Evolutionary conservation across 2,329 filamentous ascomycete genomes (phyloP).

Genomic region (Aureobasidium sp.): DNA sequence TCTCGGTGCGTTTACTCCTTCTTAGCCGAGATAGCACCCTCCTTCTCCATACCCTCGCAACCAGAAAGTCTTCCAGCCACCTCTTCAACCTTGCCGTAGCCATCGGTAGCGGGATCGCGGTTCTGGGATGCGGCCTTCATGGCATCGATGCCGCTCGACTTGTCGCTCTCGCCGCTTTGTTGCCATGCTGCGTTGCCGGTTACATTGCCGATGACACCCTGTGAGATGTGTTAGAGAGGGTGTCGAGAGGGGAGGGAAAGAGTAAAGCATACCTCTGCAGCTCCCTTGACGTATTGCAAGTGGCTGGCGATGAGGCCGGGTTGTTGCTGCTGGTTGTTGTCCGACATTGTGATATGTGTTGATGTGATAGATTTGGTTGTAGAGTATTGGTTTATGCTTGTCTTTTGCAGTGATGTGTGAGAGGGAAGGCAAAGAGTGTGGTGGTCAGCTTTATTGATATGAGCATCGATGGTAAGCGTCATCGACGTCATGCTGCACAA

Average conservation of each 20-base stretch:
- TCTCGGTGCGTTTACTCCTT: background rate
- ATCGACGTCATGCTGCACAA: background rate
- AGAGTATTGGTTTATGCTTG: background rate
- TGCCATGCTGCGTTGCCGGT: conserved; percentile 58
- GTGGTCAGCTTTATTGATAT: background rate
- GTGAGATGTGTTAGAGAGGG: background rate
- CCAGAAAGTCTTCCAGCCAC: conserved; percentile 54
- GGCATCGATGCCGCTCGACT: conserved; percentile 49
- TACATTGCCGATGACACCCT: conserved; percentile 52
- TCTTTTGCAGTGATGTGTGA: background rate
- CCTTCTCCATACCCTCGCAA: conserved; percentile 61
- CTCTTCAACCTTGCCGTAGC: conserved; percentile 57
- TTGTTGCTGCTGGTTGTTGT: conserved; percentile 30
- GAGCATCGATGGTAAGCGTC: background rate
- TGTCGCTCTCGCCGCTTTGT: conserved; percentile 54
- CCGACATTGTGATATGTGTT: conserved; percentile 16
- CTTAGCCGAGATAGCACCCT: conserved; percentile 36
- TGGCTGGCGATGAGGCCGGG: conserved; percentile 56
- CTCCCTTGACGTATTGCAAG: conserved; percentile 60
- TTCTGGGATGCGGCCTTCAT: conserved; percentile 54
- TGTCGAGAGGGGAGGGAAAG: background rate
- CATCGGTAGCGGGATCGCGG: conserved; percentile 44
- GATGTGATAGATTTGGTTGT: too few species aligned
- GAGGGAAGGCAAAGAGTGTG: background rate
- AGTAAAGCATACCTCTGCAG: conserved; percentile 45